Conservation (phyloP, 2,329 filamentous ascomycete genomes). For the Chalaropsis ovoidea region DNA sequence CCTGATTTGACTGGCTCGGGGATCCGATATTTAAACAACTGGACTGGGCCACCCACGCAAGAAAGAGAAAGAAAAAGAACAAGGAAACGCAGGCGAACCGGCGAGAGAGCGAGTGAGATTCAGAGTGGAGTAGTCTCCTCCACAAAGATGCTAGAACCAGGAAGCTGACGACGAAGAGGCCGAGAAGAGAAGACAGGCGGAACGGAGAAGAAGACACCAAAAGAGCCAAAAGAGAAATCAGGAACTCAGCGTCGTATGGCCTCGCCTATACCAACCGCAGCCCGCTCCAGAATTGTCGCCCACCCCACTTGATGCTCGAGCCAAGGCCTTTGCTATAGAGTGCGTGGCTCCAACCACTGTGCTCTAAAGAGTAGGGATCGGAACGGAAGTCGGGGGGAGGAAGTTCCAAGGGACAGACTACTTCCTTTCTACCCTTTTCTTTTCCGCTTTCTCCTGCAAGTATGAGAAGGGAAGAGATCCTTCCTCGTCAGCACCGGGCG, state of each 20-base stretch:
- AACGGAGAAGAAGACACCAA: not conserved
- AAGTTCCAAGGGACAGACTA: not conserved
- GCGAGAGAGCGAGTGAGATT: no score
- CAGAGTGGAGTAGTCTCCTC: not conserved
- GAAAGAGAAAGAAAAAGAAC: not conserved
- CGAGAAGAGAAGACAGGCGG: not conserved
- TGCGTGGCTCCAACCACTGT: slow-evolving; percentile 2
- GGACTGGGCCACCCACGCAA: slow-evolving; percentile 3
- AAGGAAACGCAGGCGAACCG: not conserved
- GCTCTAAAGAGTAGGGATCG: not conserved
- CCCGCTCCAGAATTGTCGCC: not conserved
- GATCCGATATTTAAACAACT: slow-evolving; percentile 11
- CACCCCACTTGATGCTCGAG: slow-evolving; percentile 5
- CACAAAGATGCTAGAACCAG: not conserved
- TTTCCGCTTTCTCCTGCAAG: not conserved
- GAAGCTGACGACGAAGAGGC: not conserved
- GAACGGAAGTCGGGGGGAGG: not conserved
- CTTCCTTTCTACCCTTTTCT: not conserved
- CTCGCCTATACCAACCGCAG: not conserved
- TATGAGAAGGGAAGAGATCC: not conserved
- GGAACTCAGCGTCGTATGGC: not conserved
- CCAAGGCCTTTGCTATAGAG: not conserved
- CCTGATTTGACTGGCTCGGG: not conserved
- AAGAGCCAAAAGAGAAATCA: not conserved
- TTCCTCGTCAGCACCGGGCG: not conserved